Base-by-base conservation (phyloP, 2,329 filamentous ascomycete genomes). In the Gliomastix tumulicola region DNA sequence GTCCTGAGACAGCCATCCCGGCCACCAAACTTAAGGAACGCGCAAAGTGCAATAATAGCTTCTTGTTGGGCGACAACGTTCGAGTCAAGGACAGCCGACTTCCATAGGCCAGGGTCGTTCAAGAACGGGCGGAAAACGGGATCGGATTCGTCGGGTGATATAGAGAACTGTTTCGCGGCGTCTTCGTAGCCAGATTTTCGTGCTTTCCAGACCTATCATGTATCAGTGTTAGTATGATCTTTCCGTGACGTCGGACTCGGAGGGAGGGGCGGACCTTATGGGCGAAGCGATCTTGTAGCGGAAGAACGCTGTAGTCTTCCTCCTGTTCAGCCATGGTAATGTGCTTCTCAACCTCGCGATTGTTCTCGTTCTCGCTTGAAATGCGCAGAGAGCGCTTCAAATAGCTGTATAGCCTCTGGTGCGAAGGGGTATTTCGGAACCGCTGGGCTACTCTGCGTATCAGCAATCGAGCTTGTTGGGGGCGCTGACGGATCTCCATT, bases 21-120 rank as follows among this genome's bases (percentile, higher is more conserved):
- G 38, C 90, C 88, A 41, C 88, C 88, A 53, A 84, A 95, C 55
- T 97, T 90, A 39, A 98, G 72, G 57, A 97, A 98, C 2, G 88
- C 82, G 62, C 88, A 94, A 51, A 95, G 76, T 25, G 90, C 84
- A 33, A 76, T 80, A 33, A 98, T 77, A 43, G 86, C 92, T 49
- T 98, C 94, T 63, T 94, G 84, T 59, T 98, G 92, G 22, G 94
- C 92, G 15, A 90, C 92, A 40, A 98, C 92, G 52, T 98, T 98
- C 37, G 89, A 92, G 62, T 98, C 92, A 49, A 82, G 80, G 7
- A 92, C 90, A 2, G 89, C 92, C 23, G 80, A 82, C 60, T 97
- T 97, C 90, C 88, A 96, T 42, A 98, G 60, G 44, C 79, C 68
- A 1, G 88, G 72, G 48, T 98, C 92, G 55, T 84, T 79, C 42